Evolutionary conservation across 2,329 filamentous ascomycete genomes (phyloP), one percentile per base, ranked within the genome.

Genomic region (Colletotrichum paranaense): DNA sequence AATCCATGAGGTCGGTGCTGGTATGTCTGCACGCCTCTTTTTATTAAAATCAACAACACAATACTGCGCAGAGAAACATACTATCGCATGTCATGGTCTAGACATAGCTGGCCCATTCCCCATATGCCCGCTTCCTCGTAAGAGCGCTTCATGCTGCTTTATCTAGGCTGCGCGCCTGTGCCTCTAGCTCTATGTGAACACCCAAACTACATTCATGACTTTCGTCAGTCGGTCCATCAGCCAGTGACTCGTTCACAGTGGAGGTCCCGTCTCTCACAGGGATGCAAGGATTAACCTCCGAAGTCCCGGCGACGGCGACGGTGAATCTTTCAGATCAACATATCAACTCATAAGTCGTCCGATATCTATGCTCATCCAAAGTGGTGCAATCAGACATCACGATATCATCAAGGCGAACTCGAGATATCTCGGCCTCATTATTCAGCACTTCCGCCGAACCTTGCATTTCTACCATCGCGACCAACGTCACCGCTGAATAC

Each of bases 271-370:
- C 59, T 52, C 55, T 65, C 32, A n/a, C 67, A 66, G 67, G 67
- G 67, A 57, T 72, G 14, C 66, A 70, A 49, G 70, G 67, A 70
- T 70, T 19, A 52, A 32, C 67, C 70, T 70, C 67, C 70, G 60
- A 70, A 60, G 55, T 73, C 32, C 22, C 38, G 26, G 70, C 70
- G 32, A 62, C 62, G 55, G 58, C 22, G 22, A 28, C 19, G n/a
- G 26, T 3, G 22, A 32, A 19, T 19, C 58, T 46, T 32, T n/a
- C 42, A 49, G 32, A 55, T 62, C 53, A 62, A 24, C 53, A 55
- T 16, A 46, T 65, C 53, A 30, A 69, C 30, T 62, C 59, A 69
- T 55, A 59, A 49, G 59, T 72, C 70, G 42, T 62, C 30, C 28
- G 59, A 42, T 56, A 30, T 52, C 22, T 30, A n/a, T 60, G 8